Percentiles rank a stretch among this genome's conserved stretches.
These are phyloP conservation scores for Penicillium sp. DNA, from an alignment of 2,329 filamentous ascomycete genomes.

Conservation along the genomic window DNA sequence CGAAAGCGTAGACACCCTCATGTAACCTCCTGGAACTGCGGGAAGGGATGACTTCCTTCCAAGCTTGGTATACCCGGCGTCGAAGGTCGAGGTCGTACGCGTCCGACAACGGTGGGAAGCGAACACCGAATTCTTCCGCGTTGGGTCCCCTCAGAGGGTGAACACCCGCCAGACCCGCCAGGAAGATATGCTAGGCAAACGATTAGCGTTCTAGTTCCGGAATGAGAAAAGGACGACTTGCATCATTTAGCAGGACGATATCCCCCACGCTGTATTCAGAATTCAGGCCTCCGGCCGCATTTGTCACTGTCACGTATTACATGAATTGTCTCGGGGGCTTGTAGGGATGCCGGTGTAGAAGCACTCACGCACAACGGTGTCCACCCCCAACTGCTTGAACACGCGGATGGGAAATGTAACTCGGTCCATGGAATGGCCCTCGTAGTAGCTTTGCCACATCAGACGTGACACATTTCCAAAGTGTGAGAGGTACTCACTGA, in stretches of 20 bases:
- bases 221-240: conserved; percentile 31
- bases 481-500: conserved; percentile 52
- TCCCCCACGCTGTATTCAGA: conserved; percentile 63
- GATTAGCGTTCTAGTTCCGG: not conserved
- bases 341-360: not conserved
- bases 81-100: conserved; percentile 64
- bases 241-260: conserved; percentile 64
- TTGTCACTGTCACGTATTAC: conserved; percentile 53
- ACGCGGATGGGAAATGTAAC: conserved; percentile 65
- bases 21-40: conserved; percentile 54
- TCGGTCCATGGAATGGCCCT: conserved; percentile 62
- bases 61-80: conserved; percentile 56
- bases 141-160: conserved; percentile 64
- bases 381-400: conserved; percentile 61
- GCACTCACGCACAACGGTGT: conserved; percentile 56
- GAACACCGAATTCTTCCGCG: conserved; percentile 59
- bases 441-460: conserved; percentile 57
- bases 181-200: conserved; percentile 56
- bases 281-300: conserved; percentile 65
- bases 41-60: conserved; percentile 50
- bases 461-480: not conserved
- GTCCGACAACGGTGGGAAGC: conserved; percentile 64
- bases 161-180: conserved; percentile 60
- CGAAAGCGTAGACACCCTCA: conserved; percentile 66
- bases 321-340: not conserved